Evolutionary conservation across 441 rosid species (phyloP), one percentile per base, ranked within the genome.

Genomic region (Biscutella laevigata): DNA sequence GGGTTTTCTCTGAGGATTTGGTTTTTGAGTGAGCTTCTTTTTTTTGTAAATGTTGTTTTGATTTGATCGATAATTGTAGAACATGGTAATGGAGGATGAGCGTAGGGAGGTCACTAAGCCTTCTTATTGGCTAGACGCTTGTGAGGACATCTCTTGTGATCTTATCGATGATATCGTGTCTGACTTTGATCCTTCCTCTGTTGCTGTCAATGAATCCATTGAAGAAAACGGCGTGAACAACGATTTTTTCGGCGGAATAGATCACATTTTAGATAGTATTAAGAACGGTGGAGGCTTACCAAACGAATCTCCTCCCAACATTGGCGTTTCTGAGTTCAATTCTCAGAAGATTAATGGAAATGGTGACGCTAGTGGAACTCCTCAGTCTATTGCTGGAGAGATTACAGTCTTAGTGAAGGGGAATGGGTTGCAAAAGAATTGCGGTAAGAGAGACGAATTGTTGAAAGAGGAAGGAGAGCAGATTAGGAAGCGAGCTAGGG

Each of bases 161-260:
- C 66, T 83, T 22, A 71, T 81, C 25, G 84, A 66, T 43, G 87
- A 84, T 53, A 75, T 91, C 53, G 82, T 83, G 17, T 50, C 68
- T 28, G 82, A 77, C 72, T 82, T 84, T 52, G 89, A 78, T 68
- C 59, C 76, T 71, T 69, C 69, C 58, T 64, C 79, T 15, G 45
- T 74, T 48, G 22, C 73, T 51, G 81, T 56, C 68, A 64, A 61
- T 38, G 85, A 62, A 39, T 57, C 82, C 8, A 64, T 57, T 10
- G 82, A 73, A n/a, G 59, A 52, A 0, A 73, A 66, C 69, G 46
- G 60, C 46, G 61, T 74, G 4, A 71, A 62, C 71, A 77, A 50
- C 49, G 97, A 88, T 67, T 88, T 92, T 52, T 88, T 92, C 65
- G 95, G 99, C 54, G 95, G 97, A 20, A 88, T 92, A 64, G 97